Evolutionary conservation across 169 alveolate species (phyloP), one percentile per base, ranked within the genome.

Genomic region (Theileria parva): DNA sequence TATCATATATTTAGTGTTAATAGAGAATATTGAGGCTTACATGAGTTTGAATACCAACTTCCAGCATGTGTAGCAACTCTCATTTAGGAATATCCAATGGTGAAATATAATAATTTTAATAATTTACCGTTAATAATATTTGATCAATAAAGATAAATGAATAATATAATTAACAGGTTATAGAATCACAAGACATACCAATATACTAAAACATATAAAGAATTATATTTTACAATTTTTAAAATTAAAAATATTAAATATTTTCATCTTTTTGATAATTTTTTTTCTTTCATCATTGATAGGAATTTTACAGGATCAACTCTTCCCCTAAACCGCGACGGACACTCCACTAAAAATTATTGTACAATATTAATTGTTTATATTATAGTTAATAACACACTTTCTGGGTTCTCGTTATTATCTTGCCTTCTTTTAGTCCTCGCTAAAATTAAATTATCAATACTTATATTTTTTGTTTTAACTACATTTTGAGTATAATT

Each of bases 11-110:
- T 37, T 8, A 37, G 48, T 37, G 4, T 37, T 37, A 37, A 8
- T 37, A 37, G 8, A 4, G 48, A 37, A 37, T 37, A 37, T 37
- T 37, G 4, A 8, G 48, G 48, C 88, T 71, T 75, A 90, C 94
- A 73, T 32, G 80, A 83, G 71, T 77, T 89, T 12, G 93, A 61
- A 81, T 96, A 96, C 99, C 99, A 96, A 63, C 95, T 84, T 17
- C 98, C 98, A 27, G 98, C 96, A 79, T 96, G 99, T 61, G 94
- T 80, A 12, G 97, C 97, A 53, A 30, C 72, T 74, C 98, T 93
- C 91, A 79, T 68, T 34, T 9, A 57, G 34, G 34, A 21, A 21
- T 72, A 65, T 57, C 9, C 4, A 65, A 53, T 27, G 8, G 8
- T 5, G 19, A 30, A 64, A 12, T 60, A 64, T 4, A 64, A 6